Percentiles rank a stretch among this genome's conserved stretches.
Evolutionary conservation across 139 green algal species (phyloP).

Genomic region (Haematococcus lacustris): DNA sequence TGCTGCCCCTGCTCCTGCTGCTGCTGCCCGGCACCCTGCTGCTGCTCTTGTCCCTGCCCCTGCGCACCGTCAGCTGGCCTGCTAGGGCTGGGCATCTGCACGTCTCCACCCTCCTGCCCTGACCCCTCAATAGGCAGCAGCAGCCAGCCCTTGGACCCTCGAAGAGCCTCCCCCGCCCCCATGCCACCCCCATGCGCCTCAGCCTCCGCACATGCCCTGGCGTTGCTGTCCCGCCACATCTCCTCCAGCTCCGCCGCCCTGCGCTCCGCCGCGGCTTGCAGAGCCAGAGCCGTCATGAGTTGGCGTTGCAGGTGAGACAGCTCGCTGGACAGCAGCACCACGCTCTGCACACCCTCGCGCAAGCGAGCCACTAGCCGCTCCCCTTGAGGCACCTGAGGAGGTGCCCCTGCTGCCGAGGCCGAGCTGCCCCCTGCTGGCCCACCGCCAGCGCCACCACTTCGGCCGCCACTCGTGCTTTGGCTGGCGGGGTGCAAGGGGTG

Average conservation of each 20-base stretch:
- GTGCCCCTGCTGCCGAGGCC: neutral
- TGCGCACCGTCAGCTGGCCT: too few species aligned
- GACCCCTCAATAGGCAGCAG: too few species aligned
- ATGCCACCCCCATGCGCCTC: too few species aligned
- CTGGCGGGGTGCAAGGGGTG: neutral
- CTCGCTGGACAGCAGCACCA: conserved; percentile 41
- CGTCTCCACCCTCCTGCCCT: too few species aligned
- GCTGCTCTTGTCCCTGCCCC: too few species aligned
- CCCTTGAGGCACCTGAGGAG: neutral
- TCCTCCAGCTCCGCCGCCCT: conserved; percentile 15
- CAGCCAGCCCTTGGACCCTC: too few species aligned
- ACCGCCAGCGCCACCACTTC: neutral
- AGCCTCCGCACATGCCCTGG: too few species aligned
- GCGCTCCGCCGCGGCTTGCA: conserved; percentile 6
- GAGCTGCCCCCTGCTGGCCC: too few species aligned
- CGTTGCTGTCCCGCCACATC: neutral
- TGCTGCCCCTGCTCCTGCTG: too few species aligned
- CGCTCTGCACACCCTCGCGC: conserved; percentile 33
- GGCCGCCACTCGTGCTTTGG: neutral
- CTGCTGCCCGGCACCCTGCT: too few species aligned
- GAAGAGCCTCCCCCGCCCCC: too few species aligned
- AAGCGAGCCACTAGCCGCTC: neutral
- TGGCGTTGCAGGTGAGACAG: conserved; percentile 24
- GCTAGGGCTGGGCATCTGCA: too few species aligned
- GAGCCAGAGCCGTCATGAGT: conserved; percentile 7